Base-by-base conservation (phyloP, 192 early-diverging fungal species). In the Linnemannia zychae region DNA sequence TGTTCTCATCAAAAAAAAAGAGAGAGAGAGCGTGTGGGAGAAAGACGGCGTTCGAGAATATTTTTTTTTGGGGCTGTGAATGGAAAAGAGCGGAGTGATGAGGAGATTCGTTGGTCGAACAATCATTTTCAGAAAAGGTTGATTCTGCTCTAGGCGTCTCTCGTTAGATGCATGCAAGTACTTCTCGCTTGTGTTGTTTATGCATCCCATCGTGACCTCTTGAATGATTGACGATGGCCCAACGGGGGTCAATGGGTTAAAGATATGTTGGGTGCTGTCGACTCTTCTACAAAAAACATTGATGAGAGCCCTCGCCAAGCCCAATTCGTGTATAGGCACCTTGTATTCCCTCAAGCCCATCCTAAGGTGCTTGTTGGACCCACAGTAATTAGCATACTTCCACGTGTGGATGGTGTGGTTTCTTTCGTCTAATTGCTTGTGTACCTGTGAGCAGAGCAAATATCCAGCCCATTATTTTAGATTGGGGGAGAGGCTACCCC, bases 351-450 rank as follows among this genome's bases (percentile, higher is more conserved):
- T 53, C 22, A 3, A 53, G n/a, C 22, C 5, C 7, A 22, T 53
- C 7, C 22, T 22, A 0, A 4, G 52, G 20, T 53, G 7, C 20
- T 53, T 60, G 57, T 60, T 11, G 57, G 40, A 31, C 28, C 28
- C 0, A 63, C 57, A 63, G 9, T 24, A 63, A 63, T 63, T 63
- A 22, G 24, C 57, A 63, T 63, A 63, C 12, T 63, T 28, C 57
- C 57, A 63, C 57, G 57, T 63, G 57, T 63, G 57, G 57, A 63
- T 63, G 57, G 57, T 1, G 28, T 63, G 40, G 40, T 44, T 44
- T n/a, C n/a, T n/a, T 44, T 44, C 40, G 22, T 63, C 57, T 63
- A 63, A 63, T 63, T 63, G 57, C 53, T 22, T 60, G 52, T 7
- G 53, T 60, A 11, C 28, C 40, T 44, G 40, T 44, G 40, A 44